phyloP scores from a whole-genome alignment of 208 protist species.

The Trypanosoma melophagium region DNA sequence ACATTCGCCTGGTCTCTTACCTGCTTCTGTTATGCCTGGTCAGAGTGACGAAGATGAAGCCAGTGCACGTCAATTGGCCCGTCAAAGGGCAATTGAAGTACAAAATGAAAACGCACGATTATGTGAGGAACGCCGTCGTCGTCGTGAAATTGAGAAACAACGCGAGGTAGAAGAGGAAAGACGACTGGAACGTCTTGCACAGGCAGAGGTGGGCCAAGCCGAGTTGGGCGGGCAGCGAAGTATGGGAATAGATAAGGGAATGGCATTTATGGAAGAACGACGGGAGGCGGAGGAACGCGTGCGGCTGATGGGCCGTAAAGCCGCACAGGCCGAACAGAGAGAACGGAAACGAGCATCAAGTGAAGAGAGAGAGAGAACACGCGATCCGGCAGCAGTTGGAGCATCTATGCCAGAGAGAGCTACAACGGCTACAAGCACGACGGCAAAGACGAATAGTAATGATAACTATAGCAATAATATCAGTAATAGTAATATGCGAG shows the following conservation, averaged over 20 bases:
- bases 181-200: slow-evolving; percentile 48
- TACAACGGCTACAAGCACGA: too few relatives aligned
- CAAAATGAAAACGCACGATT: slow-evolving; percentile 73
- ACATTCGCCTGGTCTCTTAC: background rate
- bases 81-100: slow-evolving; percentile 57
- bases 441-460: too few relatives aligned
- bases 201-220: background rate
- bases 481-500: background rate
- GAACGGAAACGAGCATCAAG: too few relatives aligned
- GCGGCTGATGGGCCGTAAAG: background rate
- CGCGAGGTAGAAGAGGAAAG: slow-evolving; percentile 39
- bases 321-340: too few relatives aligned
- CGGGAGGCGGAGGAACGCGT: background rate
- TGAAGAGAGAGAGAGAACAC: too few relatives aligned
- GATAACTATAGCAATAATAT: background rate
- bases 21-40: background rate
- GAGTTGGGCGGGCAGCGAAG: background rate
- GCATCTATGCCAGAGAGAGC: too few relatives aligned
- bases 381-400: too few relatives aligned
- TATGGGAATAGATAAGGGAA: background rate
- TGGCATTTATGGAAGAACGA: background rate
- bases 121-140: slow-evolving; percentile 56
- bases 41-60: slow-evolving; percentile 6
- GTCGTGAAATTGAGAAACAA: slow-evolving; percentile 39
- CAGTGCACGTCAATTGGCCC: slow-evolving; percentile 28